Percentiles rank a stretch among this genome's conserved stretches.
Evolutionary conservation across 2,329 filamentous ascomycete genomes (phyloP).

Genomic region (Cladosporium sp.): DNA sequence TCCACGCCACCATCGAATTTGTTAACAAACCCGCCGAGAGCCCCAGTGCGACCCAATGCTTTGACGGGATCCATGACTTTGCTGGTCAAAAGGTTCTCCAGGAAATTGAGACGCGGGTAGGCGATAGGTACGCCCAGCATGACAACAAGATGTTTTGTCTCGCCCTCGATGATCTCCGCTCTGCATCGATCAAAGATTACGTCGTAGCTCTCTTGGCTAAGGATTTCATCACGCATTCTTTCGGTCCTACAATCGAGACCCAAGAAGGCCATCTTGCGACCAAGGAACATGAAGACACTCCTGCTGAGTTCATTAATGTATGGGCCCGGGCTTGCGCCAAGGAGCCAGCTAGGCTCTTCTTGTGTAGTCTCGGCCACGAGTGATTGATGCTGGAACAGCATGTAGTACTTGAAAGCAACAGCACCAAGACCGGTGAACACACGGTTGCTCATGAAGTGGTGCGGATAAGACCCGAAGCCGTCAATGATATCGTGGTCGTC

Average conservation of each 20-base stretch:
- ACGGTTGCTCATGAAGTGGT: conserved; percentile 84
- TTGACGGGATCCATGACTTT: conserved; percentile 84
- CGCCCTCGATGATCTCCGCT: conserved; percentile 73
- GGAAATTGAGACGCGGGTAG: conserved; percentile 49
- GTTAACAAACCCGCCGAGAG: conserved; percentile 77
- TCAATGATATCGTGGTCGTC: conserved; percentile 73
- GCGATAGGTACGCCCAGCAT: conserved; percentile 67
- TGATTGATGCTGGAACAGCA: conserved; percentile 97
- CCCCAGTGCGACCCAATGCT: conserved; percentile 73
- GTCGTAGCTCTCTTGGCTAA: conserved; percentile 78
- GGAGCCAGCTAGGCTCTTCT: conserved; percentile 85
- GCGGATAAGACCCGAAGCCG: conserved; percentile 87
- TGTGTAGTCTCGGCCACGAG: conserved; percentile 73
- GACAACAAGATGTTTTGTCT: conserved; percentile 86
- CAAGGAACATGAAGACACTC: conserved; percentile 80
- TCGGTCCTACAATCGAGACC: conserved; percentile 91
- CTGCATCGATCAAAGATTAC: conserved; percentile 82
- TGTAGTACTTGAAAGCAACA: conserved; percentile 96
- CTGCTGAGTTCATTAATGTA: conserved; percentile 86
- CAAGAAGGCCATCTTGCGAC: conserved; percentile 72
- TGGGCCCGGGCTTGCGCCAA: conserved; percentile 75
- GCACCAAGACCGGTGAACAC: conserved; percentile 87
- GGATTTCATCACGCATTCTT: conserved; percentile 74
- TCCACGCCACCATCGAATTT: conserved; percentile 89
- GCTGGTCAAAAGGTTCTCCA: conserved; percentile 72